Evolutionary conservation across 2,329 filamentous ascomycete species (phyloP).

Genomic region (Escovopsis sp.): DNA sequence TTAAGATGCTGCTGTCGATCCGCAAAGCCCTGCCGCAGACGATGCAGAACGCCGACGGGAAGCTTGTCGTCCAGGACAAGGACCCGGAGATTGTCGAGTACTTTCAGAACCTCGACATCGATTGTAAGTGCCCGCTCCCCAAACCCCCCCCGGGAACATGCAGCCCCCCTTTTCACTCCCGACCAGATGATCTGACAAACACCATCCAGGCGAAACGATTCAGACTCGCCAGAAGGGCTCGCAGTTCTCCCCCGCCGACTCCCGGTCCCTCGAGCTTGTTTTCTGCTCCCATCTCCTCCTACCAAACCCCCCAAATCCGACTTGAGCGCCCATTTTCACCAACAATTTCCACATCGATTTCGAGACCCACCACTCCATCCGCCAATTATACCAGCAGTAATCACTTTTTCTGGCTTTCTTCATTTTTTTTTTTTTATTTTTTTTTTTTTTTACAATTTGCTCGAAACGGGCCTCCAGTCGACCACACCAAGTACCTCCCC

Average conservation of each 20-base stretch:
- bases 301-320: conserved; percentile 14
- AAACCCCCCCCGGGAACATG: neutral
- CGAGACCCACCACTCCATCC: neutral
- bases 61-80: conserved; percentile 31
- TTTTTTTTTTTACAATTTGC: neutral
- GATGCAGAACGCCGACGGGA: conserved; percentile 29
- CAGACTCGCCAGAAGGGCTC: conserved; percentile 34
- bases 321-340: too few relatives aligned
- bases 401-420: too few relatives aligned
- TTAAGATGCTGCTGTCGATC: conserved; percentile 48
- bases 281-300: conserved; percentile 35
- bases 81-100: conserved; percentile 34
- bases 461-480: neutral
- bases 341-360: neutral
- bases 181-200: neutral
- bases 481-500: too few relatives aligned
- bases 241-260: conserved; percentile 34
- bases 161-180: neutral
- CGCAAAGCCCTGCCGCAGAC: conserved; percentile 44
- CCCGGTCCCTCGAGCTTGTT: conserved; percentile 34
- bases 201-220: conserved; percentile 18
- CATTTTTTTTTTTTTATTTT: neutral
- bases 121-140: conserved; percentile 31
- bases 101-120: conserved; percentile 41
- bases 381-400: too few relatives aligned